phyloP scores from a whole-genome alignment of 2,329 filamentous ascomycete species.

The Alternaria alternata region DNA sequence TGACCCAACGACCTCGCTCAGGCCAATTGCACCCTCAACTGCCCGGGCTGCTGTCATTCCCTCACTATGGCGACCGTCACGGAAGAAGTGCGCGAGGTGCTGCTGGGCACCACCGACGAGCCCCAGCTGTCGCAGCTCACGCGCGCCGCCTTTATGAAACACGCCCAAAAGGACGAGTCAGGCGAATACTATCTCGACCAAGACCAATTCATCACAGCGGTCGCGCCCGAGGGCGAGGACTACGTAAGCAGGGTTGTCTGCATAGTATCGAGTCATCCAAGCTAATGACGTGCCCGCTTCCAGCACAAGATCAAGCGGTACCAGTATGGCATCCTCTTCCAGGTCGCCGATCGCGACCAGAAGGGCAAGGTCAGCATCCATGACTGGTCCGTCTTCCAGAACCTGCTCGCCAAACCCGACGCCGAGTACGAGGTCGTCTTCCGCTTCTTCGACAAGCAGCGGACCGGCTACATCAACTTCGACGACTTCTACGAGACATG shows the following conservation, averaged over 20 bases:
- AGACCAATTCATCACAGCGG: conserved; percentile 88
- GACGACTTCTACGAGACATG: conserved; percentile 86
- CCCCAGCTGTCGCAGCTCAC: conserved; percentile 76
- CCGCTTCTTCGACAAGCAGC: conserved; percentile 89
- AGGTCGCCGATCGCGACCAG: conserved; percentile 81
- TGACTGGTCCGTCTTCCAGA: conserved; percentile 95
- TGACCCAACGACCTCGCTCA: conserved; percentile 17
- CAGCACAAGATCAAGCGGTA: conserved; percentile 98
- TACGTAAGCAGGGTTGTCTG: conserved; percentile 71
- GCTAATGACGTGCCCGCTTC: conserved; percentile 38
- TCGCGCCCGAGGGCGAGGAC: conserved; percentile 86
- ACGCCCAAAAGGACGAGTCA: conserved; percentile 77
- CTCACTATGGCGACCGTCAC: conserved; percentile 66
- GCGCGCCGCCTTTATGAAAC: conserved; percentile 76
- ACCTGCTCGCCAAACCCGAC: conserved; percentile 90
- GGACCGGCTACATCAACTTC: conserved; percentile 86
- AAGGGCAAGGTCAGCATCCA: conserved; percentile 77
- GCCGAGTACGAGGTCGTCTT: conserved; percentile 99
- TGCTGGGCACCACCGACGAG: conserved; percentile 69
- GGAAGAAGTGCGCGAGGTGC: conserved; percentile 67
- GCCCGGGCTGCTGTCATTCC: conserved; percentile 20
- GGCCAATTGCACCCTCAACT: conserved; percentile 39
- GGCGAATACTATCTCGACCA: conserved; percentile 83
- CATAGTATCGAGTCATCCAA: conserved; percentile 30
- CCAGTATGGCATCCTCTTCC: conserved; percentile 93